phyloP scores from a whole-genome alignment of 495 filamentous ascomycete genomes.

The Tuber aestivum region DNA sequence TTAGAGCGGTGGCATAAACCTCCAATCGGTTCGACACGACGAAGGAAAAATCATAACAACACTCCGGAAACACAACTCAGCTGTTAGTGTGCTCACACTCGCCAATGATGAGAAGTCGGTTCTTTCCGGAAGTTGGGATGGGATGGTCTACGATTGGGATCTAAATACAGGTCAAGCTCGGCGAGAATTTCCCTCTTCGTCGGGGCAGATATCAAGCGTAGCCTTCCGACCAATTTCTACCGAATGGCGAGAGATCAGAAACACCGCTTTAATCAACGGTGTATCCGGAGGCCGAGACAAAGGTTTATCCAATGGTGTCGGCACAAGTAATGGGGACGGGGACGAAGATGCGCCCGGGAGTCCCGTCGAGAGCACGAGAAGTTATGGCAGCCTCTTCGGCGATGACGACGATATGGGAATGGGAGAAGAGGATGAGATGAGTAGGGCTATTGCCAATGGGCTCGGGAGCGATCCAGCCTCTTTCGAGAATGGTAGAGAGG shows the following conservation, averaged over 20 bases:
- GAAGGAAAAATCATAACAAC: conserved; percentile 82
- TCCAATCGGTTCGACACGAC: conserved; percentile 90
- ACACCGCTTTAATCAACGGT: conserved; percentile 33
- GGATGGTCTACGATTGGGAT: conserved; percentile 89
- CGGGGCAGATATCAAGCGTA: conserved; percentile 79
- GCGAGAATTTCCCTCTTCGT: conserved; percentile 63
- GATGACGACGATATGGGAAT: conserved; percentile 55
- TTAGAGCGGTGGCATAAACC: conserved; percentile 74
- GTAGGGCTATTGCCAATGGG: conserved; percentile 64
- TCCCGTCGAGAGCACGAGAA: conserved; percentile 33
- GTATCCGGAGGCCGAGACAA: conserved; percentile 18
- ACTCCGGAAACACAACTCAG: conserved; percentile 79
- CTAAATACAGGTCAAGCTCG: conserved; percentile 75
- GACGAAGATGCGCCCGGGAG: conserved; percentile 53
- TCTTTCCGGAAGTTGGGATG: conserved; percentile 95
- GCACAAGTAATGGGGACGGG: conserved; percentile 44
- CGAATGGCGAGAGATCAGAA: conserved; percentile 33
- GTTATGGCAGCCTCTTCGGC: conserved; percentile 55
- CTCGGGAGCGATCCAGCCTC: conserved; percentile 10
- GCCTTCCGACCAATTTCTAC: conserved; percentile 61
- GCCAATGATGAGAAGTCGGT: conserved; percentile 79
- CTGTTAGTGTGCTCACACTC: conserved; percentile 80
- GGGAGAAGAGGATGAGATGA: conserved; percentile 79
- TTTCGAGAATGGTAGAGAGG: conserved; percentile 5
- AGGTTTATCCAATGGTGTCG: conserved; percentile 49